Evolutionary conservation across 2,329 filamentous ascomycete species (phyloP), one percentile per base, ranked within the genome.

Genomic region (Didymella exigua): DNA sequence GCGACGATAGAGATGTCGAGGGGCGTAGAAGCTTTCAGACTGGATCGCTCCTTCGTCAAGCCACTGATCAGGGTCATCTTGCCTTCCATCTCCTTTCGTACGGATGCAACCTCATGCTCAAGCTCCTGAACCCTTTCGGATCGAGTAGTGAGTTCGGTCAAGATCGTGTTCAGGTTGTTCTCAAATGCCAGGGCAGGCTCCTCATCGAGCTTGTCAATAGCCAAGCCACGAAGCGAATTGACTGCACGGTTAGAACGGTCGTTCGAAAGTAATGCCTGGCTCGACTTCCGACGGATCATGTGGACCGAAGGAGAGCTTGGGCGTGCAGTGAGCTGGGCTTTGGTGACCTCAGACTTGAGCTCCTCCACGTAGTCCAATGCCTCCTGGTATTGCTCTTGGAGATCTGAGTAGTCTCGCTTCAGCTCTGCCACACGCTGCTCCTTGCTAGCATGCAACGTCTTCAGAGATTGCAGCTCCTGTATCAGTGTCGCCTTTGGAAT

Each of bases 41-140:
- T 97, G 3, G 91, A 93, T 55, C 96, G 84, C 76, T 99, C 96
- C 49, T 95, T 88, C 3, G 95, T 96, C 60, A 99, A 81, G 6
- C 95, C 95, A 26, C 91, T 91, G 65, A 99, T 98, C 70, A 99
- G 93, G 26, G 91, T 90, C 81, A 93, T 92, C 84, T 99, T 99
- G 59, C 85, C 88, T 71, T 99, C 95, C 89, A 98, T 96, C 75
- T 99, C 95, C 79, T 92, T 96, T 79, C 91, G 95, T 19, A 92
- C 86, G 4, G 86, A 87, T 23, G 87, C 81, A 52, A 97, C 85
- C 64, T 96, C 93, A 5, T 87, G 86, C 75, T 99, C 95, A 13
- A 99, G 81, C 66, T 93, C 88, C 69, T 96, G 90, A 48, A 97
- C 93, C 24, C 93, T 87, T 73, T 98, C 93, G 33, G 93, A 93